Conservation (phyloP, 2,329 filamentous ascomycete genomes). For the Rhynchosporium agropyri region DNA sequence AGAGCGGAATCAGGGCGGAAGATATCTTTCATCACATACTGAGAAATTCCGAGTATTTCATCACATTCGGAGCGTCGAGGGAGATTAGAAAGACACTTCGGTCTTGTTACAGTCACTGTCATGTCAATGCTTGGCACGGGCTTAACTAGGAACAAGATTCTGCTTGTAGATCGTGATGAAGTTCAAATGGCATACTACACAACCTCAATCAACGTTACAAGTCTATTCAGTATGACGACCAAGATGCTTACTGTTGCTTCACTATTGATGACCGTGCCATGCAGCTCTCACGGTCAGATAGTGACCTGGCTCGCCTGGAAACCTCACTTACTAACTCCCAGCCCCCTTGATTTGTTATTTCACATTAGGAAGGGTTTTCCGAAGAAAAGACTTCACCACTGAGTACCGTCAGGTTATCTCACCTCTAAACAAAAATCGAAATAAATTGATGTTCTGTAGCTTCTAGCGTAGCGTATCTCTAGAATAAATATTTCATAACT, state of each 20-base stretch:
- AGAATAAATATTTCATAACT: too few relatives aligned
- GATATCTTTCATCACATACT: not conserved
- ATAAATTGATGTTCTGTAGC: too few relatives aligned
- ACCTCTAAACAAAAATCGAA: too few relatives aligned
- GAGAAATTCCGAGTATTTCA: not conserved
- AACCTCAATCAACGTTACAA: not conserved
- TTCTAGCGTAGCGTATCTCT: too few relatives aligned
- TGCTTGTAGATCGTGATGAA: not conserved
- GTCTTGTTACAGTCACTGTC: slow-evolving; percentile 6
- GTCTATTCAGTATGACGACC: not conserved
- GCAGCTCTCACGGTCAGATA: not conserved
- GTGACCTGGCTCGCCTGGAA: not conserved
- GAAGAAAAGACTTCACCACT: not conserved
- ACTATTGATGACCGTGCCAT: slow-evolving; percentile 21
- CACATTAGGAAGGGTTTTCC: slow-evolving; percentile 4
- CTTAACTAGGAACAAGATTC: slow-evolving; percentile 10
- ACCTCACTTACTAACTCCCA: slow-evolving; percentile 9
- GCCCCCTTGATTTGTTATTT: not conserved
- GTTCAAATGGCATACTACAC: not conserved
- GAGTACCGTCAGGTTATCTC: too few relatives aligned
- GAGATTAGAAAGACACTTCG: slow-evolving; percentile 1
- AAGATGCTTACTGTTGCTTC: not conserved
- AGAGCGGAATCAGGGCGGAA: not conserved
- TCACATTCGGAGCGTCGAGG: not conserved
- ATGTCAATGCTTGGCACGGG: slow-evolving; percentile 7